Evolutionary conservation across 441 rosid species (phyloP), one percentile per base, ranked within the genome.

Genomic region (Eruca vesicaria): DNA sequence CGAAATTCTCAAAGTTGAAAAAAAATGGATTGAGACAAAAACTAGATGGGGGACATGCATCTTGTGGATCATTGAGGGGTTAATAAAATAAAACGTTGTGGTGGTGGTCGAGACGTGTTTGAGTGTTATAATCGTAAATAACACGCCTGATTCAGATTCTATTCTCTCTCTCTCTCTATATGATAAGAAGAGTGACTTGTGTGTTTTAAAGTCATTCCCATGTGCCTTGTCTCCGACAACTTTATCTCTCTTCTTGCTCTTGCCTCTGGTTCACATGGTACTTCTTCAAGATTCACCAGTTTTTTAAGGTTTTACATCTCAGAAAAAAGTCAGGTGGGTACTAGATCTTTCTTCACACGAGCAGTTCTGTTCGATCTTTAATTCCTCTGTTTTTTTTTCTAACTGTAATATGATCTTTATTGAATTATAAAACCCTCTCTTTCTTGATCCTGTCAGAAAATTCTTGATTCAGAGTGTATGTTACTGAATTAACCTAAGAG

Each of bases 211-310:
- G 48, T 60, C 62, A 58, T 69, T 77, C 65, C 29, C 80, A 77
- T 77, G 77, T 66, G 80, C 72, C 35, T 71, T 58, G 80, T 71
- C 80, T 71, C 72, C 56, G 67, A 76, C 67, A 71, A 9, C 68
- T 45, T 15, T 31, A 18, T 7, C 41, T 66, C 15, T 63, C 66
- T 16, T 70, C 75, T 64, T 31, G 64, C 29, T 55, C 80, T 58
- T 26, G 28, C 57, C 64, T 77, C 80, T 66, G 77, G 59, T 77
- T 77, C 77, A 71, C 76, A 72, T 59, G 68, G 59, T 64, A 66
- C 63, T 71, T 71, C 76, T 7, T 9, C 65, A 76, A 43, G 71
- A 29, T 76, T 77, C 55, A 48, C 20, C 41, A 29, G 0, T 16
- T 38, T 41, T 41, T 58, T 75, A 20, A 69, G 73, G 65, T 31